phyloP scores from a whole-genome alignment of 129 eudicot genomes.

The Flaveria linearis region DNA sequence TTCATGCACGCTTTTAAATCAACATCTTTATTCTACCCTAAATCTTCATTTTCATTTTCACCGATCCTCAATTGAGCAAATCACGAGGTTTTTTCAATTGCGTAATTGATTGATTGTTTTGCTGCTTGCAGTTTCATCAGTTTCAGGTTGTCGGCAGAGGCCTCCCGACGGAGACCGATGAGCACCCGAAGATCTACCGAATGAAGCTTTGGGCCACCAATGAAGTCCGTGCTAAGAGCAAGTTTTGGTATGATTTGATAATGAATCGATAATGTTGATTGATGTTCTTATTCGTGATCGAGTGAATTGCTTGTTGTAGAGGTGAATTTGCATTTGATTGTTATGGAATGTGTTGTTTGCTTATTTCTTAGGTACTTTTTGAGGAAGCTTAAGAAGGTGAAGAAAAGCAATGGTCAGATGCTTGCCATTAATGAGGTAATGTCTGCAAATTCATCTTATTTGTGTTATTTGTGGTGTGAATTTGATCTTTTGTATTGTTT shows the following conservation, averaged over 20 bases:
- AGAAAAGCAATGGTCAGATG: slow-evolving; percentile 19
- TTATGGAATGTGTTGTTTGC: no score
- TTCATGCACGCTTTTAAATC: no score
- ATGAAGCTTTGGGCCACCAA: slow-evolving; percentile 20
- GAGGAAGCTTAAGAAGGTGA: slow-evolving; percentile 27
- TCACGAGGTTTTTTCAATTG: neutral
- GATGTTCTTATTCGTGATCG: neutral
- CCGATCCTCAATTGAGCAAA: neutral
- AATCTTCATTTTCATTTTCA: neutral
- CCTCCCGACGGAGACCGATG: slow-evolving; percentile 17
- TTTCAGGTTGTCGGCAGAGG: slow-evolving; percentile 24
- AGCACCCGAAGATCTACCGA: slow-evolving; percentile 27
- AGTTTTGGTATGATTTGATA: neutral
- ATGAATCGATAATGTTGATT: neutral
- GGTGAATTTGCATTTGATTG: neutral
- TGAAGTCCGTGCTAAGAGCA: slow-evolving; percentile 16
- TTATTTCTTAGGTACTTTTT: neutral
- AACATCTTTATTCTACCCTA: no score
- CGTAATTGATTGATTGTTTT: neutral
- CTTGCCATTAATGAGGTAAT: slow-evolving; percentile 23
- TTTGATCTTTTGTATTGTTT: neutral
- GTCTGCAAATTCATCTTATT: neutral
- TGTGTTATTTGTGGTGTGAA: neutral
- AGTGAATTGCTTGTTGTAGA: neutral
- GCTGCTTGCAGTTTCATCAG: slow-evolving; percentile 15